Base-by-base conservation (phyloP, 306 rosid species). In the Urtica urens region DNA sequence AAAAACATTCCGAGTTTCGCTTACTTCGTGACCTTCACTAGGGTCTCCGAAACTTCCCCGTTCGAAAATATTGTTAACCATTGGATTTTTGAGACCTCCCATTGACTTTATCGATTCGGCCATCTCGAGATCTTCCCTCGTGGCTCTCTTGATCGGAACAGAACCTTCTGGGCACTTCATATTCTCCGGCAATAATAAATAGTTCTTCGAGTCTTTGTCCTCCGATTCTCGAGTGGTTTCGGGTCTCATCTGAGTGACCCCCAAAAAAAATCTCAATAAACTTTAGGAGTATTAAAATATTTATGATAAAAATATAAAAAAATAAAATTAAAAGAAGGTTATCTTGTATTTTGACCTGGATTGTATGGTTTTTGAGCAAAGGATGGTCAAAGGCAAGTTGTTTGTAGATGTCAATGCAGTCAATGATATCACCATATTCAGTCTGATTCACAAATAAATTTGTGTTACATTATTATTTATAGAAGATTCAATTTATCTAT, bases 301-400 rank as follows among this genome's bases (percentile, higher is more conserved):
- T 12, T 42, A 2, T 2, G 14, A 14, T 1, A 1, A 10, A 19
- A 43, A 8, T 5, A 19, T 1, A 3, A 42, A 3, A 10, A 42
- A 42, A 11, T 18, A 19, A 42, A 25, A 2, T 20, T 8, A 20
- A 14, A 43, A 43, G n/a, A n/a, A n/a, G n/a, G n/a, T n/a, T n/a
- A n/a, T n/a, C n/a, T n/a, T 0, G 34, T n/a, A n/a, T n/a, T n/a
- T n/a, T n/a, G n/a, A n/a, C n/a, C n/a, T 21, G 26, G 23, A 8
- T 10, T 2, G 12, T 20, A 28, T 43, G 49, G 27, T 43, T 10
- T 16, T 43, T 43, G 5, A 43, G 27, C 14, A 43, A 21, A 17
- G 49, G 49, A 43, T 43, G 49, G 13, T 43, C 49, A 19, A 43
- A 43, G 5, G 49, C 49, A 1, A 28, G 49, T 18, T 43, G 49